A percentile compares a stretch with the other conserved stretches of the same genome.
Conservation (phyloP, 768 basidiomycete genomes). For the Trametes meyenii region DNA sequence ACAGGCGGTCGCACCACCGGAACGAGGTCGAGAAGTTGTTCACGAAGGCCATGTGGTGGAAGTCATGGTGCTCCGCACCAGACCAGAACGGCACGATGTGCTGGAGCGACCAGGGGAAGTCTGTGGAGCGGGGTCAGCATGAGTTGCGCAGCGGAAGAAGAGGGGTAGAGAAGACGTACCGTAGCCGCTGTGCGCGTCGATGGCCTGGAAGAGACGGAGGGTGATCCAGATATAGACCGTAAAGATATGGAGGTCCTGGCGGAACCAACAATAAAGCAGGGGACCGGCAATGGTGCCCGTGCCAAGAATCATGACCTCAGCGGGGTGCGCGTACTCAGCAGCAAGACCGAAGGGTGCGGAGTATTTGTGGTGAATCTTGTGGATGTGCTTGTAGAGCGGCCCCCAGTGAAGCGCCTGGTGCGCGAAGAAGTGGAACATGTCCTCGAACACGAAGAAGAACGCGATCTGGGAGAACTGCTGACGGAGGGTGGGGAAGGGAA, state of each 20-base stretch:
- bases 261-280: slow-evolving; percentile 80
- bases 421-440: slow-evolving; percentile 91
- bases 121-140: slow-evolving; percentile 38
- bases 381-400: slow-evolving; percentile 85
- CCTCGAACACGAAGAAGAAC: slow-evolving; percentile 95
- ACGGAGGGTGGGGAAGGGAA: slow-evolving; percentile 81
- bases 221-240: slow-evolving; percentile 95
- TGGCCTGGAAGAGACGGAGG: slow-evolving; percentile 92
- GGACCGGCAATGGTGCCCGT: slow-evolving; percentile 90
- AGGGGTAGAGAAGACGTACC: slow-evolving; percentile 49
- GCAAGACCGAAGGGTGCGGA: slow-evolving; percentile 96
- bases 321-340: slow-evolving; percentile 97
- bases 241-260: slow-evolving; percentile 81
- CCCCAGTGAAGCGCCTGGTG: slow-evolving; percentile 90
- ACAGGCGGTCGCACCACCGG: slow-evolving; percentile 89
- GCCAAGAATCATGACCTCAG: slow-evolving; percentile 94
- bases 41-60: slow-evolving; percentile 96
- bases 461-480: slow-evolving; percentile 77
- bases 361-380: slow-evolving; percentile 98
- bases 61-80: slow-evolving; percentile 97
- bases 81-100: slow-evolving; percentile 95
- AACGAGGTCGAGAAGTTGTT: slow-evolving; percentile 95
- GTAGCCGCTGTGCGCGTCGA: slow-evolving; percentile 97
- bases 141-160: background rate
- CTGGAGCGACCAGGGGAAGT: slow-evolving; percentile 97